Percentiles rank a stretch among this genome's conserved stretches.
Evolutionary conservation across 305 asterid species (phyloP).

Genomic region (Caryopteris hybrid): DNA sequence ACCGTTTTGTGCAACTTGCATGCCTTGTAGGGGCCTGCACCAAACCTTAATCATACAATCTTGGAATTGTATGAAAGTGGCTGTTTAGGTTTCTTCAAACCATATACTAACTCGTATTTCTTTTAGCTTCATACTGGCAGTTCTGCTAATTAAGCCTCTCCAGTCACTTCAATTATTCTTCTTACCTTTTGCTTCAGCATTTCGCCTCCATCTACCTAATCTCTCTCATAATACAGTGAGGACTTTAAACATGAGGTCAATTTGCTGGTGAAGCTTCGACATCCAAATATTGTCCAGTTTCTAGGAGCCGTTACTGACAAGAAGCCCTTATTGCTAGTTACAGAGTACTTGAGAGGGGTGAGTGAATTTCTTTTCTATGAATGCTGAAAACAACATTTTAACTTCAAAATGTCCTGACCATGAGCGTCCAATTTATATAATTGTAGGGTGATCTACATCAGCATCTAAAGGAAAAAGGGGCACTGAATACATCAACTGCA

Average conservation of each 20-base stretch:
- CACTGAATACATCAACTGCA: slow-evolving; percentile 72
- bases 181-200: neutral
- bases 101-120: neutral
- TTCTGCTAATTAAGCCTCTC: slow-evolving; percentile 5
- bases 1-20: neutral
- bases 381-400: slow-evolving; percentile 2
- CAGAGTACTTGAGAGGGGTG: slow-evolving; percentile 97
- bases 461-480: slow-evolving; percentile 84
- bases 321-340: slow-evolving; percentile 92
- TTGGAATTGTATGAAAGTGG: neutral
- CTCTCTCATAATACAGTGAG: slow-evolving; percentile 55
- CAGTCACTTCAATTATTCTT: neutral
- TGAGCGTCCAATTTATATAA: slow-evolving; percentile 1
- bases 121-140: neutral
- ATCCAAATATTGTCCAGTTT: slow-evolving; percentile 98
- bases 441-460: slow-evolving; percentile 97
- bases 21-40: slow-evolving; percentile 11
- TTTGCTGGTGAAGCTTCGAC: slow-evolving; percentile 97
- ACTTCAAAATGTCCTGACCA: slow-evolving; percentile 9
- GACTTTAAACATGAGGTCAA: slow-evolving; percentile 99
- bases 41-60: slow-evolving; percentile 4
- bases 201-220: slow-evolving; percentile 8
- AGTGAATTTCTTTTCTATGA: slow-evolving; percentile 25
- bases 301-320: slow-evolving; percentile 95
- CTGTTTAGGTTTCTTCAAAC: slow-evolving; percentile 1